Conservation (phyloP, 2,329 filamentous ascomycete genomes). For the Colletotrichum chrysophilum region DNA sequence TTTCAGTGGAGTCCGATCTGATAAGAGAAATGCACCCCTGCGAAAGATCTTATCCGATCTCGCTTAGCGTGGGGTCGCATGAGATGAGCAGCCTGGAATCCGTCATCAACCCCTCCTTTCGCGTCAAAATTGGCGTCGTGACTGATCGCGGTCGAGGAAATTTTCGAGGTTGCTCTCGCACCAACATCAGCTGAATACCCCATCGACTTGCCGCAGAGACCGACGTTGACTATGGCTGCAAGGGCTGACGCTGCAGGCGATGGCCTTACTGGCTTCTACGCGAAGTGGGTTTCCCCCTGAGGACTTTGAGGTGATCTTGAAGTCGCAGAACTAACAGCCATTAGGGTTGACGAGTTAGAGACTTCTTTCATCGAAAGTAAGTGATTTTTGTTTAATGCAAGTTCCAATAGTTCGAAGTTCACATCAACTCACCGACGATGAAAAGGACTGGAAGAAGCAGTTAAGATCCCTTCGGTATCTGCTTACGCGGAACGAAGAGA, state of each 20-base stretch:
- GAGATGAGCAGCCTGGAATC: neutral
- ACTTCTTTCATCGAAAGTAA: neutral
- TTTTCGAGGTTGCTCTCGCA: neutral
- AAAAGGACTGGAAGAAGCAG: conserved; percentile 74
- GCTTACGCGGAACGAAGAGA: conserved; percentile 86
- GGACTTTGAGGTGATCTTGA: neutral
- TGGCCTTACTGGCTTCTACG: neutral
- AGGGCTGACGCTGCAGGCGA: neutral
- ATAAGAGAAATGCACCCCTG: neutral
- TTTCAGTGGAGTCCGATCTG: neutral
- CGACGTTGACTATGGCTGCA: neutral
- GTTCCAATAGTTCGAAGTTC: neutral
- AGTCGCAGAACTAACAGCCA: neutral
- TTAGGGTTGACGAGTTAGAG: conserved; percentile 11
- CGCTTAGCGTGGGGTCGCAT: neutral
- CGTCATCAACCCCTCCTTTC: conserved; percentile 7
- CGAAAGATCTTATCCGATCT: neutral
- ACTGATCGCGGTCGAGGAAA: neutral
- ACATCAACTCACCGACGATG: neutral
- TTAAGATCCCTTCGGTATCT: conserved; percentile 95
- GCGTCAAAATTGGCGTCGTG: neutral
- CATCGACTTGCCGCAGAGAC: neutral
- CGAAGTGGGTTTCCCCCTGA: neutral
- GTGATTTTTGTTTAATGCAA: neutral
- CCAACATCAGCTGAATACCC: neutral